A percentile compares a stretch with the other conserved stretches of the same genome.
phyloP scores from a whole-genome alignment of 495 filamentous ascomycete species.

The Sordaria brevicollis region DNA sequence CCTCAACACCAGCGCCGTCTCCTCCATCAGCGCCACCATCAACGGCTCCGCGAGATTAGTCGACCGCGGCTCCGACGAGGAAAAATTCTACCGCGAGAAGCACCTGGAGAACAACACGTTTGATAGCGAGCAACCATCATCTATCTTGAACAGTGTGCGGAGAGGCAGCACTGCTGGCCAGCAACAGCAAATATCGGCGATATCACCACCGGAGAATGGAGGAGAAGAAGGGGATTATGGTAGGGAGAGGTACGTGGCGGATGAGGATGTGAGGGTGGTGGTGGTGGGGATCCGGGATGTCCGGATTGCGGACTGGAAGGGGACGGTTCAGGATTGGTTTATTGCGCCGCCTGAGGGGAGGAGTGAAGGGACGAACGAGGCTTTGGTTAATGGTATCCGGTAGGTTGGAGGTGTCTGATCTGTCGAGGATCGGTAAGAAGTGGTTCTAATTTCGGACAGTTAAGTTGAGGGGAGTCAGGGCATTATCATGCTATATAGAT shows the following conservation, averaged over 20 bases:
- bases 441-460: too few relatives aligned
- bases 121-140: conserved; percentile 38
- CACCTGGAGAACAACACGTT: conserved; percentile 94
- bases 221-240: conserved; percentile 38
- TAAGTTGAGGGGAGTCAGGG: too few relatives aligned
- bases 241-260: conserved; percentile 53
- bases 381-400: conserved; percentile 22
- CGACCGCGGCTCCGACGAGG: conserved; percentile 62
- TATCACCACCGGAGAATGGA: conserved; percentile 8
- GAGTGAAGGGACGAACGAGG: conserved; percentile 4
- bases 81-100: conserved; percentile 64
- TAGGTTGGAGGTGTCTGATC: background rate
- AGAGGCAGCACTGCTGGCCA: background rate
- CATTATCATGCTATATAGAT: too few relatives aligned
- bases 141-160: conserved; percentile 35
- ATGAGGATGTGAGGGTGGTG: conserved; percentile 60
- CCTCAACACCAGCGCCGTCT: conserved; percentile 78
- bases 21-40: conserved; percentile 88
- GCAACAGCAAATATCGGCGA: conserved; percentile 5
- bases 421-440: too few relatives aligned
- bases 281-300: conserved; percentile 66
- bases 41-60: conserved; percentile 72
- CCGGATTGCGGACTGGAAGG: conserved; percentile 74
- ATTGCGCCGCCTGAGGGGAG: conserved; percentile 40
- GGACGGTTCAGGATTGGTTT: conserved; percentile 61